A percentile compares a stretch with the other conserved stretches of the same genome.
phyloP scores from a whole-genome alignment of 2,329 filamentous ascomycete genomes.

The Talaromyces sp. region DNA sequence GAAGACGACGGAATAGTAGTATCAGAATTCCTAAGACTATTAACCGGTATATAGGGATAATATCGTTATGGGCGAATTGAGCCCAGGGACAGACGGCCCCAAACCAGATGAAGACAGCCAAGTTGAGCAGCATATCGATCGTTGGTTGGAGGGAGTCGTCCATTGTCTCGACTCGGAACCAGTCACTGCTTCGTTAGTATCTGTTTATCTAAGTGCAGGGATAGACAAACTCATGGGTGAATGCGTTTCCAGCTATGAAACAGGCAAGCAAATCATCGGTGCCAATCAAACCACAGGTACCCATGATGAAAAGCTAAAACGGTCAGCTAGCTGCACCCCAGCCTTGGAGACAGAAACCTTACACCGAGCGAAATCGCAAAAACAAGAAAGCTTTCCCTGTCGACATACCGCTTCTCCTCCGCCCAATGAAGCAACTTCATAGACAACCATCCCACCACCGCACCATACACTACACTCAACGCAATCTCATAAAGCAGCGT shows the following conservation, averaged over 20 bases:
- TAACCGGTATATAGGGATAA: slow-evolving; percentile 72
- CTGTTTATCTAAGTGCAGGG: too few relatives aligned
- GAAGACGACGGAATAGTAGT: slow-evolving; percentile 71
- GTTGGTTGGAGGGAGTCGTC: slow-evolving; percentile 93
- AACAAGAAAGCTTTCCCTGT: slow-evolving; percentile 81
- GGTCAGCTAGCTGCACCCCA: slow-evolving; percentile 5
- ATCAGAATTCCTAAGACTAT: slow-evolving; percentile 71
- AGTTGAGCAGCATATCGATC: slow-evolving; percentile 90
- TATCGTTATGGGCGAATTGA: slow-evolving; percentile 62
- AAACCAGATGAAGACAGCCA: slow-evolving; percentile 86
- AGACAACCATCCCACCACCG: slow-evolving; percentile 72
- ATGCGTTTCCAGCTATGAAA: slow-evolving; percentile 86
- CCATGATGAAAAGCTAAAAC: slow-evolving; percentile 70
- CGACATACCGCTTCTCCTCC: slow-evolving; percentile 75
- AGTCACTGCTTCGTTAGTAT: slow-evolving; percentile 56
- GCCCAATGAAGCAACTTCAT: slow-evolving; percentile 82
- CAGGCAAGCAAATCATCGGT: slow-evolving; percentile 88
- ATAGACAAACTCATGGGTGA: slow-evolving; percentile 71
- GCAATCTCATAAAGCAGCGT: slow-evolving; percentile 82
- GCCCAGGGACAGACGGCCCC: slow-evolving; percentile 81
- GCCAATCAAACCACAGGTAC: slow-evolving; percentile 81
- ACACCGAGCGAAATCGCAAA: slow-evolving; percentile 79
- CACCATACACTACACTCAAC: slow-evolving; percentile 74
- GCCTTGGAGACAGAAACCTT: slow-evolving; percentile 30
- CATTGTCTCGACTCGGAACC: slow-evolving; percentile 83